phyloP scores from a whole-genome alignment of 495 filamentous ascomycete species.

The Daldinia childiae region DNA sequence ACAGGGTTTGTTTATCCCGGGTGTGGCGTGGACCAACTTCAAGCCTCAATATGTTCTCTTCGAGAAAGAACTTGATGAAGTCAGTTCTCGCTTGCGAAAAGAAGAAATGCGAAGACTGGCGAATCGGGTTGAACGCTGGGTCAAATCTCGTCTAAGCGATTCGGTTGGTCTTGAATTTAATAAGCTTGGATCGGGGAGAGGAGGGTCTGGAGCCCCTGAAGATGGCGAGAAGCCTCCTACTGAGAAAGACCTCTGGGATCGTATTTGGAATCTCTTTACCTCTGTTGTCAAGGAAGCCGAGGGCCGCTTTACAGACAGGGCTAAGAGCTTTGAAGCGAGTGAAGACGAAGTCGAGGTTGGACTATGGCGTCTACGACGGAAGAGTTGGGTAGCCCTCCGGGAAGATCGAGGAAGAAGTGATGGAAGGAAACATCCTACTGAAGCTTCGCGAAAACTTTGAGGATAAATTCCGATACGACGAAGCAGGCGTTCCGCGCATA shows the following conservation, averaged over 20 bases:
- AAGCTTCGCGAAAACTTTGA: constrained; percentile 99
- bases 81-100: constrained; percentile 80
- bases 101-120: constrained; percentile 97
- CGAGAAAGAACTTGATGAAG: constrained; percentile 86
- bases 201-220: constrained; percentile 80
- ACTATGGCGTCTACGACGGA: constrained; percentile 88
- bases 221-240: constrained; percentile 72
- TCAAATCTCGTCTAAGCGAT: constrained; percentile 84
- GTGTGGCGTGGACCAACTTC: constrained; percentile 81
- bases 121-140: constrained; percentile 89
- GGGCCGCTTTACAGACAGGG: constrained; percentile 82
- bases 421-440: constrained; percentile 93
- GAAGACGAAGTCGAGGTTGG: constrained; percentile 92
- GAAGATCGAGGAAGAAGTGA: constrained; percentile 97
- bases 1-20: constrained; percentile 74
- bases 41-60: constrained; percentile 63
- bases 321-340: constrained; percentile 91
- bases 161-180: constrained; percentile 94
- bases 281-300: constrained; percentile 88
- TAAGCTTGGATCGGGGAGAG: constrained; percentile 85
- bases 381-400: constrained; percentile 90
- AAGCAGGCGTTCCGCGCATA: constrained; percentile 91
- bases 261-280: constrained; percentile 88
- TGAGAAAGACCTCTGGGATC: constrained; percentile 94
- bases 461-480: constrained; percentile 98